Conservation (phyloP, 257 asterid species). For the Solanum bulbocastanum region DNA sequence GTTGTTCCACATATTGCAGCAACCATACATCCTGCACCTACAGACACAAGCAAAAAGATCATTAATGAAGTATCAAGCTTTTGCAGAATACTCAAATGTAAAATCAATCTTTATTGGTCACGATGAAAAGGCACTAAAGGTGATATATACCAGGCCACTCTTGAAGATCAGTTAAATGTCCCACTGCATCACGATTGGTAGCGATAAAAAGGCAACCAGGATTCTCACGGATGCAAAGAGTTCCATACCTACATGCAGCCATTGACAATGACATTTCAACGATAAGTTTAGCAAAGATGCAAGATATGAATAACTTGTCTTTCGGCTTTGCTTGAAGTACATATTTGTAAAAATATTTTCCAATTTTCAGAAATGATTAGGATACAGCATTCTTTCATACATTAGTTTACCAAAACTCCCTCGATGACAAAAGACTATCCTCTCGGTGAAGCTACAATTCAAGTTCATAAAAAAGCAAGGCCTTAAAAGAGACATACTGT, state of each 20-base stretch:
- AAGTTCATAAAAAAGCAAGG: not conserved
- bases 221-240: conserved; percentile 92
- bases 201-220: conserved; percentile 94
- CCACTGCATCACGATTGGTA: conserved; percentile 83
- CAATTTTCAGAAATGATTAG: not conserved
- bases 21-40: conserved; percentile 99
- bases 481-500: conserved; percentile 36
- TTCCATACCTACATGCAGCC: conserved; percentile 56
- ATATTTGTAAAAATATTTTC: not conserved
- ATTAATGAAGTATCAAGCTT: not conserved
- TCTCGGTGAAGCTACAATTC: not conserved
- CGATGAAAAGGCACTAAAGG: not conserved
- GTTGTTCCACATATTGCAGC: conserved; percentile 85
- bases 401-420: not conserved
- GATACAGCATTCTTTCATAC: not conserved
- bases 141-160: conserved; percentile 73
- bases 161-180: conserved; percentile 74
- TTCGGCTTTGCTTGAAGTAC: not conserved
- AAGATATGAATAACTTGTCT: not conserved
- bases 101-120: not conserved
- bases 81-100: not conserved
- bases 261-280: not conserved
- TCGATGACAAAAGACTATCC: not conserved
- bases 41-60: conserved; percentile 4
- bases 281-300: not conserved